Percentiles rank a stretch among this genome's conserved stretches.
Conservation (phyloP, 306 rosid species). For the Acacia acuminata region DNA sequence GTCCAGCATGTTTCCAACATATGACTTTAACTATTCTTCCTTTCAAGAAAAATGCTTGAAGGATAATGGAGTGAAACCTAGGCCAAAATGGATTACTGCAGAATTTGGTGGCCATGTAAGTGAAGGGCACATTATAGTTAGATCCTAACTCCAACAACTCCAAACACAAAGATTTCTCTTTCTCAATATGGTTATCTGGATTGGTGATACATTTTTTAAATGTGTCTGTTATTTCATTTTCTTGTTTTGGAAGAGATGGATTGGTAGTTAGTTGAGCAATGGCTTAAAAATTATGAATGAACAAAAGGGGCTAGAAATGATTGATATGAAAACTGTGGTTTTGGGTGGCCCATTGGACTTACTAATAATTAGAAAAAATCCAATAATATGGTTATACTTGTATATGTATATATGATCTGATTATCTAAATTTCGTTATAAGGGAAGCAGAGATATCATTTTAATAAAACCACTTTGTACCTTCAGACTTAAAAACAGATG, state of each 20-base stretch:
- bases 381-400: no score
- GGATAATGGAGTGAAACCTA: conserved; percentile 53
- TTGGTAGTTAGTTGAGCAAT: not conserved
- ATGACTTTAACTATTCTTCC: conserved; percentile 54
- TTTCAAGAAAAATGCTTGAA: conserved; percentile 57
- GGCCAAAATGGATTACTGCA: conserved; percentile 73
- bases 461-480: no score
- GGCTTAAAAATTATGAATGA: conserved; percentile 1
- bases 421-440: no score
- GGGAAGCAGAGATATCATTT: no score
- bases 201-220: conserved; percentile 10
- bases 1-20: conserved; percentile 67
- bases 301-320: no score
- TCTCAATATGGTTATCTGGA: not conserved
- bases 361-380: no score
- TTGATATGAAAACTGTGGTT: no score
- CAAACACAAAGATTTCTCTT: not conserved
- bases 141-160: conserved; percentile 9
- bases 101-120: conserved; percentile 87
- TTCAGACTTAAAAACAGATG: no score
- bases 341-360: no score
- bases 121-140: conserved; percentile 17
- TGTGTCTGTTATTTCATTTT: not conserved
- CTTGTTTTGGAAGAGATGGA: conserved; percentile 1
- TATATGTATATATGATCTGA: no score